Evolutionary conservation across 73 alveolate genomes (phyloP).

Genomic region (Uronychia setigera): DNA sequence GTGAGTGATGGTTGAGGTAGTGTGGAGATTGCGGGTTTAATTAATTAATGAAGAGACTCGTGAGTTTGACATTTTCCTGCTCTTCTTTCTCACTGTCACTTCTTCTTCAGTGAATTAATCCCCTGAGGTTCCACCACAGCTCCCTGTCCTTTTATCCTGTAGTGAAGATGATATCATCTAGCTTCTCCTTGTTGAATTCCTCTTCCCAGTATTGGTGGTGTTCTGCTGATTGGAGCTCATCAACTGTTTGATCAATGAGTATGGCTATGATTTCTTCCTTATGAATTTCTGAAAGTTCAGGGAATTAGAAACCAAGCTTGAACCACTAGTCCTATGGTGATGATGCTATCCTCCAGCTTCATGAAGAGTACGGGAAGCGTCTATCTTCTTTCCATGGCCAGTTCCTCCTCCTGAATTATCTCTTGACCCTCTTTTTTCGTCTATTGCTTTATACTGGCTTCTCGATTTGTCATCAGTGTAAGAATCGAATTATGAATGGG

Average conservation of each 20-base stretch:
- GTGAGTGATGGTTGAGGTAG: too few relatives aligned
- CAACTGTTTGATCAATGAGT: neutral
- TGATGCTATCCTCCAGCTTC: too few relatives aligned
- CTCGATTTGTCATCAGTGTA: neutral
- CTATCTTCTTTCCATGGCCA: neutral
- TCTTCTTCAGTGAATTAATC: too few relatives aligned
- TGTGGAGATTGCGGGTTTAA: too few relatives aligned
- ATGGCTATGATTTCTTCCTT: neutral
- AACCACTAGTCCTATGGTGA: neutral
- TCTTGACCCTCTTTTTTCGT: neutral
- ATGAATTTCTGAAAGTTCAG: neutral
- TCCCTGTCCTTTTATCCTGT: too few relatives aligned
- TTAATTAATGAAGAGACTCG: too few relatives aligned
- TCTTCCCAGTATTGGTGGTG: too few relatives aligned
- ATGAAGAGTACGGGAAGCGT: neutral
- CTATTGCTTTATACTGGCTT: neutral
- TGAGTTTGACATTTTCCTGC: too few relatives aligned
- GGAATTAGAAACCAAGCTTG: neutral
- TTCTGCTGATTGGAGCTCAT: slow-evolving; percentile 4
- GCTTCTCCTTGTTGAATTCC: too few relatives aligned
- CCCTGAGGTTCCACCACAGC: too few relatives aligned
- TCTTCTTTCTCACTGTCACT: too few relatives aligned
- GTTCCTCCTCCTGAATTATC: neutral
- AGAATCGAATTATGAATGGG: neutral
- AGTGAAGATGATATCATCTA: too few relatives aligned